These are phyloP conservation scores for Aspergillus carlsbadensis DNA, from an alignment of 495 filamentous ascomycete genomes.

Conservation along the genomic window DNA sequence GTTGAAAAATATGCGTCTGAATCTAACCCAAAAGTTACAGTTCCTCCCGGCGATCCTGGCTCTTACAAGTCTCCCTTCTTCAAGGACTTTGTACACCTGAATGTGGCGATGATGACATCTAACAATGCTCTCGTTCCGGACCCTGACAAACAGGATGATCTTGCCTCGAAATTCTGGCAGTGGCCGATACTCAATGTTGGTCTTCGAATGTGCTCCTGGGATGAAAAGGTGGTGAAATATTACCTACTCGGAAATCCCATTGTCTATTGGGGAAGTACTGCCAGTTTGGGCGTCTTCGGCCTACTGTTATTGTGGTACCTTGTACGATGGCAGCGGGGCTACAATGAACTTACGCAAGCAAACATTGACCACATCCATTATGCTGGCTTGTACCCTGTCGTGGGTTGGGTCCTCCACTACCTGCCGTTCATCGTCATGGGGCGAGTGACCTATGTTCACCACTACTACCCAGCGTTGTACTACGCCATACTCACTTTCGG, in stretches of 20 bases:
- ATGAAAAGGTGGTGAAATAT: conserved; percentile 93
- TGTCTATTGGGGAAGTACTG: conserved; percentile 93
- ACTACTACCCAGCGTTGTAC: conserved; percentile 99
- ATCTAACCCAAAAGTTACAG: conserved; percentile 40
- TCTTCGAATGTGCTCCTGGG: conserved; percentile 97
- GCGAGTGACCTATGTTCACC: conserved; percentile 97
- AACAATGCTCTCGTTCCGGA: conserved; percentile 98
- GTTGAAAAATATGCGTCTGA: not conserved
- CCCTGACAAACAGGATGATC: conserved; percentile 97
- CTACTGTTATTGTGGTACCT: conserved; percentile 78
- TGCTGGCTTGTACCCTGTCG: conserved; percentile 82
- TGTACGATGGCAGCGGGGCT: conserved; percentile 94
- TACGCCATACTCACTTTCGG: conserved; percentile 90
- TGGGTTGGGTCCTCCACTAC: conserved; percentile 96
- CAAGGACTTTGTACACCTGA: conserved; percentile 94
- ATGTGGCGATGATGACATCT: conserved; percentile 99
- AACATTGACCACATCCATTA: conserved; percentile 95
- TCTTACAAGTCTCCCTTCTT: conserved; percentile 96
- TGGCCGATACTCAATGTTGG: conserved; percentile 96
- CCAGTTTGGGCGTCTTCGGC: conserved; percentile 68
- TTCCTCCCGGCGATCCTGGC: conserved; percentile 86
- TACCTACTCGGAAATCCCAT: conserved; percentile 96
- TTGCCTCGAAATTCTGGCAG: conserved; percentile 97
- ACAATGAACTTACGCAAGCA: conserved; percentile 70
- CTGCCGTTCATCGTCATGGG: conserved; percentile 96